Percentiles rank a stretch among this genome's conserved stretches.
Conservation (phyloP, 2,329 filamentous ascomycete species). For the Tolypocladium album region DNA sequence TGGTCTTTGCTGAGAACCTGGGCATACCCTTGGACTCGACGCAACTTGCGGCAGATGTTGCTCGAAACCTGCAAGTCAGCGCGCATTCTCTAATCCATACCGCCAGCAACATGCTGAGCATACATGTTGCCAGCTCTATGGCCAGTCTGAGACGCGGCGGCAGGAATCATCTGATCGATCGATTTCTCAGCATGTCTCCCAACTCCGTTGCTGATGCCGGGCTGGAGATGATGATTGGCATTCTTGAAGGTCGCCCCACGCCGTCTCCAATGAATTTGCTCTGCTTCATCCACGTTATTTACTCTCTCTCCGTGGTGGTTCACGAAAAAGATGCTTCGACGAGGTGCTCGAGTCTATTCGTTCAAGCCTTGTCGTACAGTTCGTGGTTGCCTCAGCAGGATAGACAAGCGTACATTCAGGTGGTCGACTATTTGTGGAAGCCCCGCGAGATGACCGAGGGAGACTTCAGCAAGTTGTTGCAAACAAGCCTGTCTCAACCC, state of each 20-base stretch:
- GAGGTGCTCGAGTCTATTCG: conserved; percentile 30
- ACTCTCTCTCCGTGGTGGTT: conserved; percentile 36
- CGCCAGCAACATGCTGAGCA: conserved; percentile 32
- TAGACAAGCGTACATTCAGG: conserved; percentile 27
- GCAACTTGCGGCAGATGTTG: conserved; percentile 7
- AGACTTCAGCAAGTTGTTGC: conserved; percentile 17
- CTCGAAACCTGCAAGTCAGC: conserved; percentile 15
- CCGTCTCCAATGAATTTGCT: conserved; percentile 31
- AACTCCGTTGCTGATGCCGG: conserved; percentile 28
- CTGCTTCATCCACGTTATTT: conserved; percentile 41
- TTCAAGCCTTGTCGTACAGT: conserved; percentile 34
- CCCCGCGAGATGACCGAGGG: conserved; percentile 22
- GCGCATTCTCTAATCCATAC: conserved; percentile 27
- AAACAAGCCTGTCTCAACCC: conserved; percentile 6
- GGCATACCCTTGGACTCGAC: conserved; percentile 6
- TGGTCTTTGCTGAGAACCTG: neutral
- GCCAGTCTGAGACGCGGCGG: conserved; percentile 27
- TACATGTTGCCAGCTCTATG: conserved; percentile 34
- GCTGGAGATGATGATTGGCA: conserved; percentile 26
- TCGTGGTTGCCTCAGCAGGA: conserved; percentile 26
- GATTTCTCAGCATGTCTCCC: conserved; percentile 27
- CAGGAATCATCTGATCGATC: conserved; percentile 30
- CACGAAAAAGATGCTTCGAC: conserved; percentile 27
- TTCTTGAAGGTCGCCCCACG: conserved; percentile 26
- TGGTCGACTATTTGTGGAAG: conserved; percentile 38